A percentile compares a stretch with the other conserved stretches of the same genome.
These are phyloP conservation scores for Croton setiger DNA, from an alignment of 441 rosid species.

Conservation along the genomic window DNA sequence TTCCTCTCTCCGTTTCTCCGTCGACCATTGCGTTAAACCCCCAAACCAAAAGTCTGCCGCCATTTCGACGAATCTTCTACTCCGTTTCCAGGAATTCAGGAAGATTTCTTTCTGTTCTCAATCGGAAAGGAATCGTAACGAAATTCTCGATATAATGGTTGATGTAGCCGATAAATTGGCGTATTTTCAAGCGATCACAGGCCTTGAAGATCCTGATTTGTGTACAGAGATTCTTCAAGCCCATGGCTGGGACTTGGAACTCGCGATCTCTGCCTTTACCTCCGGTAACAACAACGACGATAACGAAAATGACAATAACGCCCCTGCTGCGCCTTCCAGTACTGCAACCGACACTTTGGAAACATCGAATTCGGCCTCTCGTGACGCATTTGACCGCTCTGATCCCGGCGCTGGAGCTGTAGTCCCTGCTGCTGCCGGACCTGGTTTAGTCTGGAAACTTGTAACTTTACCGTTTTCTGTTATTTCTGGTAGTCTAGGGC, in stretches of 20 bases:
- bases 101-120: neutral
- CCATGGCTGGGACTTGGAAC: slow-evolving; percentile 96
- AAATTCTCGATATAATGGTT: slow-evolving; percentile 42
- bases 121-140: neutral
- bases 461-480: slow-evolving; percentile 79
- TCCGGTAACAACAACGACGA: slow-evolving; percentile 20
- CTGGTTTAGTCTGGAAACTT: slow-evolving; percentile 75
- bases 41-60: neutral
- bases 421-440: slow-evolving; percentile 27
- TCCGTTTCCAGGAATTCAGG: neutral
- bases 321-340: neutral
- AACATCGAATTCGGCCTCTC: slow-evolving; percentile 28
- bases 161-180: slow-evolving; percentile 83
- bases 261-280: slow-evolving; percentile 86
- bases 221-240: slow-evolving; percentile 96
- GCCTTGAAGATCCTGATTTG: slow-evolving; percentile 80
- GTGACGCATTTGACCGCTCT: slow-evolving; percentile 20
- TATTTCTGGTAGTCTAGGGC: slow-evolving; percentile 78
- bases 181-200: slow-evolving; percentile 87
- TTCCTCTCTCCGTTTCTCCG: too few relatives aligned
- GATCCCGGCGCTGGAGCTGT: slow-evolving; percentile 26
- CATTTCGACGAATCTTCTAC: neutral
- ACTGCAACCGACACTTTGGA: slow-evolving; percentile 10
- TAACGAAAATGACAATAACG: neutral
- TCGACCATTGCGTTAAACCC: neutral